Evolutionary conservation across 305 asterid species (phyloP), one percentile per base, ranked within the genome.

Genomic region (Stenogyne calaminthoides): DNA sequence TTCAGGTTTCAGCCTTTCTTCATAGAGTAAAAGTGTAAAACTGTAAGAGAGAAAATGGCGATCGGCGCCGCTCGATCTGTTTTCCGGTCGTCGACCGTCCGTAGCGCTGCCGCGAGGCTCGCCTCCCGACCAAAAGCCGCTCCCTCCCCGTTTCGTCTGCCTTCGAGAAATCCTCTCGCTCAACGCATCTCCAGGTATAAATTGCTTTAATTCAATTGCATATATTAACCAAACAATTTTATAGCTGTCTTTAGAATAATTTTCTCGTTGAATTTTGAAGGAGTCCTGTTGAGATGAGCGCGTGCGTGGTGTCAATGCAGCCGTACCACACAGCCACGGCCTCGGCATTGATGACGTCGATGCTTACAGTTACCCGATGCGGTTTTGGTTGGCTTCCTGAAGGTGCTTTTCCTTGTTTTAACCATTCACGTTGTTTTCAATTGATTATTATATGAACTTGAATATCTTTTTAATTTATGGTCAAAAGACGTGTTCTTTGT

Each of bases 271-370:
- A 47, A 47, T 49, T 44, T 51, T 49, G 59, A 80, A 91, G 97
- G 87, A 79, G 76, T 61, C 96, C 97, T 8, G 90, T 77, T 61
- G 97, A 89, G 64, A 62, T 89, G 93, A 84, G 91, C 78, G 95
- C 93, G 64, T 89, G 90, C 73, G 10, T 87, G 77, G 89, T 71
- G 77, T 83, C 96, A 11, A 51, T 89, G 87, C 91, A 84, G 78
- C 96, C 96, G 37, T 84, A 76, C 81, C 97, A 91, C 84, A 82
- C 93, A 0, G 92, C 87, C 44, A 91, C 95, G 1, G 96, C 97
- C 51, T 91, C 97, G 2, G 88, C 95, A 11, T 81, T 91, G 89
- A 88, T 91, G 96, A 91, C 90, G 5, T 91, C 97, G 9, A 87
- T 88, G 91, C 97, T 91, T 52, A 87, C 95, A 2, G 82, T 74